phyloP scores from a whole-genome alignment of 2,329 filamentous ascomycete genomes.

The Lanzia echinophila region DNA sequence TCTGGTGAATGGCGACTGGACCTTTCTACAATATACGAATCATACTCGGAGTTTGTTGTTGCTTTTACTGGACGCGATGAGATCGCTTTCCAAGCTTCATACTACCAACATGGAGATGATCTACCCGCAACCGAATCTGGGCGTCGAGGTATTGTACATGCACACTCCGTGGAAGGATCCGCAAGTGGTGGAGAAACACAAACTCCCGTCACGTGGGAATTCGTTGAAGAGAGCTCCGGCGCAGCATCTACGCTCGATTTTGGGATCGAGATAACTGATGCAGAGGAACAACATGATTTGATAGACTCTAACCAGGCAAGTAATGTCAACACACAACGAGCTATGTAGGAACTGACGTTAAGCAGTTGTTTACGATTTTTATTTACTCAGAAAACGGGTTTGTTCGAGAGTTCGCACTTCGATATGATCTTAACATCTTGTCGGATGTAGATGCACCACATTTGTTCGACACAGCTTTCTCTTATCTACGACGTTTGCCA shows the following conservation, averaged over 20 bases:
- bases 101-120: neutral
- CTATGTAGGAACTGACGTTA: neutral
- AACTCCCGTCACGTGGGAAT: neutral
- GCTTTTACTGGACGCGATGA: conserved; percentile 1
- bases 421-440: neutral
- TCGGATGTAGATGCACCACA: neutral
- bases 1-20: neutral
- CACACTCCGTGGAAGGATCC: neutral
- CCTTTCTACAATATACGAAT: neutral
- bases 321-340: no score
- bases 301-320: neutral
- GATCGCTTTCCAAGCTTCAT: neutral
- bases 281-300: neutral
- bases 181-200: neutral
- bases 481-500: neutral
- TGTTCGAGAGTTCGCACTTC: neutral
- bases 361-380: neutral
- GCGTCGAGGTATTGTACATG: neutral
- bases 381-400: neutral
- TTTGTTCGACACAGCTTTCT: neutral
- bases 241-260: neutral
- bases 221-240: neutral
- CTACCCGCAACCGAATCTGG: neutral
- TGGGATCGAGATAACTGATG: neutral
- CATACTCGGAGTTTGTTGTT: neutral